These are phyloP conservation scores for Lobulomyces angularis DNA, from an alignment of 192 early-diverging fungal species.

Conservation along the genomic window DNA sequence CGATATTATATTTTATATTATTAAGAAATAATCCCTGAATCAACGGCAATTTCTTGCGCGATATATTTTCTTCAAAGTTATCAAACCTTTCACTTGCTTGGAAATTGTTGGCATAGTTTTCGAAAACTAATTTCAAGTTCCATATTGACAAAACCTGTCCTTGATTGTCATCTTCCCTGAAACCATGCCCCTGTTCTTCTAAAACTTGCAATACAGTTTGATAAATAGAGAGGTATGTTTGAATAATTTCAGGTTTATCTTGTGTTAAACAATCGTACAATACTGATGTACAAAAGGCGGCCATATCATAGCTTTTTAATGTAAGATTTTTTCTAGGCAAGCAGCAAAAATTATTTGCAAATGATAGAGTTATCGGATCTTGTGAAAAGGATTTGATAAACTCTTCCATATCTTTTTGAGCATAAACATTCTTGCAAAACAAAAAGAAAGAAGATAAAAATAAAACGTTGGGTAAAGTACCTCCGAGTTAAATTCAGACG, in stretches of 20 bases:
- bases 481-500: constrained; percentile 1
- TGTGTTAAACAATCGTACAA: constrained; percentile 37
- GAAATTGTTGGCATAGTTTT: too few relatives aligned
- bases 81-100: too few relatives aligned
- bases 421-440: not conserved
- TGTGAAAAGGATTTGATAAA: constrained; percentile 6
- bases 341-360: constrained; percentile 11
- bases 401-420: not conserved
- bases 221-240: constrained; percentile 29
- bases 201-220: constrained; percentile 17
- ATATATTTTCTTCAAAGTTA: too few relatives aligned
- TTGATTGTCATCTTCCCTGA: too few relatives aligned
- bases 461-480: not conserved
- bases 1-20: too few relatives aligned
- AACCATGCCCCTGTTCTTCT: too few relatives aligned
- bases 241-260: constrained; percentile 36
- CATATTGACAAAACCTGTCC: too few relatives aligned
- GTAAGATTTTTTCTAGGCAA: not conserved
- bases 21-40: too few relatives aligned
- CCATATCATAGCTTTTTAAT: constrained; percentile 6
- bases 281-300: constrained; percentile 23
- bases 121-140: too few relatives aligned
- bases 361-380: constrained; percentile 8
- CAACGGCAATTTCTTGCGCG: too few relatives aligned
- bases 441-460: not conserved